Evolutionary conservation across 2,329 filamentous ascomycete genomes (phyloP), one percentile per base, ranked within the genome.

Genomic region (Colletotrichum sansevieriae): DNA sequence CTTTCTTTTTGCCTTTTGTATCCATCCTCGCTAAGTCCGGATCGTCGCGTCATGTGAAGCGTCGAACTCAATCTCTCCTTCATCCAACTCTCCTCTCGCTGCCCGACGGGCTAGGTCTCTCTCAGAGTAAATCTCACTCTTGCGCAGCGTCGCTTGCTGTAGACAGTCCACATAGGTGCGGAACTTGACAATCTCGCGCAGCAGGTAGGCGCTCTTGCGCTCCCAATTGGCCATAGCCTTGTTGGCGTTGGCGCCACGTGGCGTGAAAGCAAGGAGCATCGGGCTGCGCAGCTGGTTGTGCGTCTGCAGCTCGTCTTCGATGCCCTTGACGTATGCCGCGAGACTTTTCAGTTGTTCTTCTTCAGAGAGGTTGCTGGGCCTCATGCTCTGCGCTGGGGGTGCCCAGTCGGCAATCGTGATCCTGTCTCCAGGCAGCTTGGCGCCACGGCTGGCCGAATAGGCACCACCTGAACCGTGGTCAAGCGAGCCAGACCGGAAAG

Each of bases 181-280:
- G 82, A 97, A 98, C 80, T 98, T 98, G 79, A 98, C 94, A 78
- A 97, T 98, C 82, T 99, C 96, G 41, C 93, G 87, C 12, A 98
- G 85, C 46, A 99, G 83, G 77, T 98, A 97, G 35, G 93, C 91
- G 64, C 93, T 97, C 83, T 98, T 98, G 76, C 92, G 90, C 83
- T 99, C 95, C 95, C 96, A 99, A 79, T 99, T 99, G 20, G 91
- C 87, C 92, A 98, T 95, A 15, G 95, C 94, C 79, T 92, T 95
- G 71, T 83, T 84, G 15, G 91, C 88, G 75, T 98, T 98, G 43
- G 89, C 86, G 70, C 95, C 92, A 35, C 94, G 89, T 3, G 94
- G 92, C 13, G 93, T 94, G 77, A 97, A 98, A 9, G 96, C 94
- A 63, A 97, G 86, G 63, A 95, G 86, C 91, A 98, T 96, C 2